Evolutionary conservation across 2,329 filamentous ascomycete species (phyloP).

Genomic region (Pseudogymnoascus sp.): DNA sequence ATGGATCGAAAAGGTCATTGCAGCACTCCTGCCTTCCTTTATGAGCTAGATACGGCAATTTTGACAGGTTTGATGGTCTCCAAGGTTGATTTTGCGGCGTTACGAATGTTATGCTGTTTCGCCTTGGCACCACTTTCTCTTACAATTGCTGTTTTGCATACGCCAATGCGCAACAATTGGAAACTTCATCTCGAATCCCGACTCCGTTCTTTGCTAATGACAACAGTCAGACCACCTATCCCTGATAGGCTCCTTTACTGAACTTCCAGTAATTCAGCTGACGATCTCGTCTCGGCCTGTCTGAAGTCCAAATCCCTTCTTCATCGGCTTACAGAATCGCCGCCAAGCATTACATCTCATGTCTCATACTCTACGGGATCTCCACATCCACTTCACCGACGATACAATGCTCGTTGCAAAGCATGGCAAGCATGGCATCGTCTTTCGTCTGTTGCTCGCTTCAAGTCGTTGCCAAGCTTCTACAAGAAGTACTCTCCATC

Average conservation of each 20-base stretch:
- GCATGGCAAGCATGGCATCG: not conserved
- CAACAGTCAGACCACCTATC: not conserved
- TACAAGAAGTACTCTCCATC: slow-evolving; percentile 24
- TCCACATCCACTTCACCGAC: not conserved
- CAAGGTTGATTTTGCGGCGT: not conserved
- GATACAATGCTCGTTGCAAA: slow-evolving; percentile 1
- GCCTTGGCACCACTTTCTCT: not conserved
- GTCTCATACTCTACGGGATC: slow-evolving; percentile 2
- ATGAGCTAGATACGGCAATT: not conserved
- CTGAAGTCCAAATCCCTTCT: not conserved
- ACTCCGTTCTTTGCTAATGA: not conserved
- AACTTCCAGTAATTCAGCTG: not conserved
- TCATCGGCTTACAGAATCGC: not conserved
- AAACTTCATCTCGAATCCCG: slow-evolving; percentile 1
- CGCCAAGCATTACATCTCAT: not conserved
- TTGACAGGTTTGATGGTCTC: not conserved
- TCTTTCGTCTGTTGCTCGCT: slow-evolving; percentile 8
- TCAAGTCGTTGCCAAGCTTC: slow-evolving; percentile 22
- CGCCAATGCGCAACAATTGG: not conserved
- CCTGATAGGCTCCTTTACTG: not conserved
- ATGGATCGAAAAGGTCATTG: not conserved
- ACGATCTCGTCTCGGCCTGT: not conserved
- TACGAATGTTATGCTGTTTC: not conserved
- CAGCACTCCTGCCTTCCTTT: not conserved
- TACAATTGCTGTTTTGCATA: not conserved